Conservation (phyloP, 176 grass and related monocot genomes). For the Cymbopogon citratus region DNA sequence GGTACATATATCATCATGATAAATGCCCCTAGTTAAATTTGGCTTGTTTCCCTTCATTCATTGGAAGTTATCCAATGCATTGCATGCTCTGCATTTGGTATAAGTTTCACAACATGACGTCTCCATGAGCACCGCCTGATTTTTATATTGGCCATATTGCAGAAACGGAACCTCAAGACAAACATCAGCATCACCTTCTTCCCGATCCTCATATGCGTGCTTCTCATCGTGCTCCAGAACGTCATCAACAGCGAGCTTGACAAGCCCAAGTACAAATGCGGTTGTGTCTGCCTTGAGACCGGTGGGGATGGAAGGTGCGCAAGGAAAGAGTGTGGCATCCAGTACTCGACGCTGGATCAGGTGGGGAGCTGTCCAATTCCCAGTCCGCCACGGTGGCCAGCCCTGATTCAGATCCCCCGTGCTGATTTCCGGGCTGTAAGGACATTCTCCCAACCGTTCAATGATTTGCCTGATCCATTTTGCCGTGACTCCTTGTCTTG, state of each 20-base stretch:
- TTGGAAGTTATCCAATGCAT: neutral
- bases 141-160: neutral
- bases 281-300: conserved; percentile 37
- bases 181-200: conserved; percentile 68
- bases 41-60: neutral
- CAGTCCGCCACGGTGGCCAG: conserved; percentile 53
- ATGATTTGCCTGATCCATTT: conserved; percentile 53
- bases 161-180: conserved; percentile 80
- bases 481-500: conserved; percentile 57
- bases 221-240: conserved; percentile 55
- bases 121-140: neutral
- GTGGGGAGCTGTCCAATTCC: conserved; percentile 48
- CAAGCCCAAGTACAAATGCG: conserved; percentile 62
- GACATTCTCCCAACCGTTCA: neutral
- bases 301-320: conserved; percentile 28
- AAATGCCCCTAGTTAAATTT: neutral
- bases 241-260: conserved; percentile 61
- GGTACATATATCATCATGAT: neutral
- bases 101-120: neutral
- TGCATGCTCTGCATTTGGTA: neutral
- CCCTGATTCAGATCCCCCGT: conserved; percentile 62
- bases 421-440: conserved; percentile 45
- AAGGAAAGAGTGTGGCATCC: conserved; percentile 49
- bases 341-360: conserved; percentile 72
- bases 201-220: conserved; percentile 62